A percentile compares a stretch with the other conserved stretches of the same genome.
These are phyloP conservation scores for Tricholoma furcatifolium DNA, from an alignment of 768 basidiomycete genomes.

Conservation along the genomic window DNA sequence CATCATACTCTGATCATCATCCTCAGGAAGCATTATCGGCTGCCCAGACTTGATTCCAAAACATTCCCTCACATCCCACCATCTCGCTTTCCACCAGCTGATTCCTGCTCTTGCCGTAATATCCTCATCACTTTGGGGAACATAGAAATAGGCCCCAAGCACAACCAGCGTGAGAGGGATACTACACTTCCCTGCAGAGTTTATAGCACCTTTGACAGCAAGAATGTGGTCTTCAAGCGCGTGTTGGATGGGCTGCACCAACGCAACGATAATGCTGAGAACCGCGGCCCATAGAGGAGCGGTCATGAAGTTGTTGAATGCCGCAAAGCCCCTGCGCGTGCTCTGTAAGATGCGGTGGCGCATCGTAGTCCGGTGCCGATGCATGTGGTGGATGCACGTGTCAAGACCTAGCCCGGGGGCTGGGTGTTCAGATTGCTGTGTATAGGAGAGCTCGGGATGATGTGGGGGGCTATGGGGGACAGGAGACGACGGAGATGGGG, in stretches of 20 bases:
- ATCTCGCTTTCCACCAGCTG: constrained; percentile 9
- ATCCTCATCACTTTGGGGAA: constrained; percentile 20
- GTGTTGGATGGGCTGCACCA: constrained; percentile 73
- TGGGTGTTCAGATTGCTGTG: background rate
- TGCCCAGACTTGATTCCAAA: constrained; percentile 29
- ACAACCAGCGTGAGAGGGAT: constrained; percentile 90
- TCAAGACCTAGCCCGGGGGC: background rate
- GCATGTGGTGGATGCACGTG: background rate
- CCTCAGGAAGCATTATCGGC: constrained; percentile 5
- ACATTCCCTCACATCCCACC: constrained; percentile 38
- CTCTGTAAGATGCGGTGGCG: constrained; percentile 21
- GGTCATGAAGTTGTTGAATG: constrained; percentile 78
- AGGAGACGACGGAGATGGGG: background rate
- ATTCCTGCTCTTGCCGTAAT: background rate
- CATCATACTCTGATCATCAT: background rate
- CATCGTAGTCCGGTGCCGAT: constrained; percentile 1
- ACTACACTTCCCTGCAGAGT: constrained; percentile 68
- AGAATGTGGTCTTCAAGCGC: constrained; percentile 60
- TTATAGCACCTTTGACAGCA: constrained; percentile 68
- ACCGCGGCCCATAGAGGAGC: constrained; percentile 83
- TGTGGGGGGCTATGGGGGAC: background rate
- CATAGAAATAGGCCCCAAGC: constrained; percentile 89
- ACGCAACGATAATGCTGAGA: constrained; percentile 73
- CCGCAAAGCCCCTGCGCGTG: constrained; percentile 30
- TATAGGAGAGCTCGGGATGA: constrained; percentile 1